Percentiles rank a stretch among this genome's conserved stretches.
Conservation (phyloP, 306 rosid genomes). For the Castanea crenata region DNA sequence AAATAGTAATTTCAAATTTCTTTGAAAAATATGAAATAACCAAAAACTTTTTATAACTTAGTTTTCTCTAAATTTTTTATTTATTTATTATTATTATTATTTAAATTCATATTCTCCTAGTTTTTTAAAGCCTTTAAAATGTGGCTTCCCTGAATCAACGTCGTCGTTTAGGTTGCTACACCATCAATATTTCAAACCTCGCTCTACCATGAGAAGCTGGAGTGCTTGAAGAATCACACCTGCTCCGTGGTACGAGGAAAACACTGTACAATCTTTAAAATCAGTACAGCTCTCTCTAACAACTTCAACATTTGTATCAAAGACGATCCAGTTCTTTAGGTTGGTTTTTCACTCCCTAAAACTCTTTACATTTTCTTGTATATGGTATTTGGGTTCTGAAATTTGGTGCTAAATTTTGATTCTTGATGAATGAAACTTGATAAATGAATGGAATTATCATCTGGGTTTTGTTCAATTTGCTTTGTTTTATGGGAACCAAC, state of each 20-base stretch:
- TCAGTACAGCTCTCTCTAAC: not conserved
- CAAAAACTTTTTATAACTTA: no score
- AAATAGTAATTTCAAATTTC: no score
- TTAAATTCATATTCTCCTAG: no score
- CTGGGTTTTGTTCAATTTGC: not conserved
- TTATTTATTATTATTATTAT: no score
- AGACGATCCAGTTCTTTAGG: constrained; percentile 19
- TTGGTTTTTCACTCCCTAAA: constrained; percentile 12
- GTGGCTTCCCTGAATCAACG: not conserved
- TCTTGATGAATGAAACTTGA: constrained; percentile 2
- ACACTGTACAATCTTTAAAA: not conserved
- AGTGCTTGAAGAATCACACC: not conserved
- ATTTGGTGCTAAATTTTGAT: not conserved
- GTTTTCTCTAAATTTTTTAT: no score
- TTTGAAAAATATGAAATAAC: no score
- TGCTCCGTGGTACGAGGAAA: constrained; percentile 28
- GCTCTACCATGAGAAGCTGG: not conserved
- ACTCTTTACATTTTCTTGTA: not conserved
- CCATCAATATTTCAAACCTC: not conserved
- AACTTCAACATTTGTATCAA: constrained; percentile 11
- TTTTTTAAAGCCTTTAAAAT: not conserved
- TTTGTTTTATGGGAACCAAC: not conserved
- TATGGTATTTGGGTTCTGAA: not conserved
- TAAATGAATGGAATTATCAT: not conserved
- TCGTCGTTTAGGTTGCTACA: constrained; percentile 7